Percentiles rank a stretch among this genome's conserved stretches.
These are phyloP conservation scores for Jamesozyma hellenica DNA, from an alignment of 805 yeast species.

Conservation along the genomic window DNA sequence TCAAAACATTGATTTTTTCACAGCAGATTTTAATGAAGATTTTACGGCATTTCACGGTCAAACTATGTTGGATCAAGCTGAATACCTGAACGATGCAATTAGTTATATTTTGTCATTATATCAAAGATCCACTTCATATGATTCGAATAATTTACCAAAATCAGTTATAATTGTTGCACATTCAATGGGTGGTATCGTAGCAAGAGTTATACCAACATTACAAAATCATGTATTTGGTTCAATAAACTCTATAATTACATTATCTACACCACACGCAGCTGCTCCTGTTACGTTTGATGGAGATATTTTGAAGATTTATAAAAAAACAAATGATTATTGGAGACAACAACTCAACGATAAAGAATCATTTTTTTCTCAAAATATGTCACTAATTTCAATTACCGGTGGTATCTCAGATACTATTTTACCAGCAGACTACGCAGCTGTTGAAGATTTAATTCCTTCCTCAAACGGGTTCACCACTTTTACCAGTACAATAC, in stretches of 20 bases:
- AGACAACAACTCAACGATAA: conserved; percentile 40
- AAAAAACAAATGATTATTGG: conserved; percentile 75
- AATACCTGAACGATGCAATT: conserved; percentile 81
- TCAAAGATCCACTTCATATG: conserved; percentile 15
- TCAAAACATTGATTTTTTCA: conserved; percentile 65
- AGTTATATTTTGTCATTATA: conserved; percentile 65
- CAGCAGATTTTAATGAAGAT: conserved; percentile 93
- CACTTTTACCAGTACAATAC: conserved; percentile 75
- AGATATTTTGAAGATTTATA: conserved; percentile 65
- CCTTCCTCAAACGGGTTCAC: conserved; percentile 75
- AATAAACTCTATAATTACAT: conserved; percentile 72
- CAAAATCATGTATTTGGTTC: conserved; percentile 65
- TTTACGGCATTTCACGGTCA: conserved; percentile 94
- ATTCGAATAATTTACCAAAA: conserved; percentile 32
- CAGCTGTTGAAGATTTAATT: conserved; percentile 58
- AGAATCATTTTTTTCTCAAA: conserved; percentile 20
- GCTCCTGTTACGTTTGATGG: conserved; percentile 93
- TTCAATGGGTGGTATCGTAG: conserved; percentile 97
- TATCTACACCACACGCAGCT: conserved; percentile 86
- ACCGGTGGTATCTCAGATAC: conserved; percentile 81
- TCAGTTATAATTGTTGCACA: conserved; percentile 81
- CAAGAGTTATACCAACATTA: conserved; percentile 71
- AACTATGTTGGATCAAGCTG: conserved; percentile 88
- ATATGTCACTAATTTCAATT: conserved; percentile 68
- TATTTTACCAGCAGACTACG: conserved; percentile 83